A percentile compares a stretch with the other conserved stretches of the same genome.
Evolutionary conservation across 176 grass and related monocot species (phyloP).

Genomic region (Bolboschoenus planiculmis): DNA sequence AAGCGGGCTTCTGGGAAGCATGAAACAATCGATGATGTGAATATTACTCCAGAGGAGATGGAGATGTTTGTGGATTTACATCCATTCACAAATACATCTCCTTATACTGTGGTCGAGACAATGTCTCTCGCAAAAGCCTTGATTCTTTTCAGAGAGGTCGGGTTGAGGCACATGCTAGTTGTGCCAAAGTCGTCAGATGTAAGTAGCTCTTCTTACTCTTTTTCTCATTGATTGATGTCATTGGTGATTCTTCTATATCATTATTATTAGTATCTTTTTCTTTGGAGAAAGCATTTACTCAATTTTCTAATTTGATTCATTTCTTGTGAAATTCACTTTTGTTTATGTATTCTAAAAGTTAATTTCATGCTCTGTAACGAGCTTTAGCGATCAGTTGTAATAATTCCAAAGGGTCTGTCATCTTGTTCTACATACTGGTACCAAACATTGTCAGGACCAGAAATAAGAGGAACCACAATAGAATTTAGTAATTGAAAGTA

Average conservation of each 20-base stretch:
- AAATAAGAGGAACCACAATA: too few relatives aligned
- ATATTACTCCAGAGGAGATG: conserved; percentile 77
- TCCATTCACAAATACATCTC: conserved; percentile 84
- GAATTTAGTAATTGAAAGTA: too few relatives aligned
- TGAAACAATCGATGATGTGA: conserved; percentile 41
- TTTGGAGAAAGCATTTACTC: not conserved
- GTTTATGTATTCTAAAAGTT: not conserved
- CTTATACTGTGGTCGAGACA: conserved; percentile 88
- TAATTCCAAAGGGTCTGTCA: not conserved
- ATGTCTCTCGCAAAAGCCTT: conserved; percentile 97
- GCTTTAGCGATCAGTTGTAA: not conserved
- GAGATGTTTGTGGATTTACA: conserved; percentile 95
- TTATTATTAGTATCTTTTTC: not conserved
- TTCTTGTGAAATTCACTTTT: not conserved
- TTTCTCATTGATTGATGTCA: not conserved
- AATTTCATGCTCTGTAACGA: not conserved
- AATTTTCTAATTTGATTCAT: not conserved
- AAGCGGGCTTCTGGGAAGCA: conserved; percentile 84
- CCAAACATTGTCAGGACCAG: too few relatives aligned
- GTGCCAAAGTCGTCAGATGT: conserved; percentile 77
- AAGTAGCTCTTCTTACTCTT: conserved; percentile 18
- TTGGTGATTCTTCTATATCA: not conserved
- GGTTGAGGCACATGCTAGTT: conserved; percentile 76
- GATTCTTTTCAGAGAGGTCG: conserved; percentile 85
- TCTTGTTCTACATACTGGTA: not conserved